phyloP scores from a whole-genome alignment of 2,329 filamentous ascomycete genomes.

The Colletotrichum trifolii region DNA sequence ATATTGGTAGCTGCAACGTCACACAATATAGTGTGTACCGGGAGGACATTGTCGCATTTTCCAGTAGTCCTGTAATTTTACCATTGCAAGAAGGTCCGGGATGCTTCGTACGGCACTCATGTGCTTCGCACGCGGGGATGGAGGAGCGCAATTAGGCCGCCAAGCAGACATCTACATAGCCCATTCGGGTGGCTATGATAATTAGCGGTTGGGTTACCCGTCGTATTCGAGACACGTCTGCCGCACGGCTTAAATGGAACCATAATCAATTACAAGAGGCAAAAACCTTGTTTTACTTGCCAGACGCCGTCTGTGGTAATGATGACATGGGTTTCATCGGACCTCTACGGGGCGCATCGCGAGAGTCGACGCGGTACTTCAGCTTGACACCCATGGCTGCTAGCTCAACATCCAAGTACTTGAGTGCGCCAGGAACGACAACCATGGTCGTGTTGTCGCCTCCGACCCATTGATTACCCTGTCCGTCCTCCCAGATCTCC shows the following conservation, averaged over 20 bases:
- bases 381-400: constrained; percentile 96
- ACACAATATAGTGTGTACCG: too few species aligned
- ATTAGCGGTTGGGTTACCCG: too few species aligned
- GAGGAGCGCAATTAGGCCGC: too few species aligned
- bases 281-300: constrained; percentile 20
- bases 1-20: too few species aligned
- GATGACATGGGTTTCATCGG: constrained; percentile 54
- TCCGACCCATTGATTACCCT: constrained; percentile 84
- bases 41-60: too few species aligned
- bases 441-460: constrained; percentile 92
- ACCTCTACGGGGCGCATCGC: constrained; percentile 72
- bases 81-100: too few species aligned
- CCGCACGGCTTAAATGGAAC: background rate
- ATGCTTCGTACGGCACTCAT: too few species aligned
- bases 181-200: too few species aligned
- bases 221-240: background rate
- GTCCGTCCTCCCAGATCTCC: constrained; percentile 93
- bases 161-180: too few species aligned
- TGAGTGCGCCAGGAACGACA: constrained; percentile 90
- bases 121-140: too few species aligned
- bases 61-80: too few species aligned
- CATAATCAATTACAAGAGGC: constrained; percentile 24
- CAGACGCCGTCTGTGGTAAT: constrained; percentile 36
- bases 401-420: constrained; percentile 93
- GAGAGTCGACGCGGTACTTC: constrained; percentile 77